A percentile compares a stretch with the other conserved stretches of the same genome.
Conservation (phyloP, 108 stramenopile species). For the Cyclotella sp. region DNA sequence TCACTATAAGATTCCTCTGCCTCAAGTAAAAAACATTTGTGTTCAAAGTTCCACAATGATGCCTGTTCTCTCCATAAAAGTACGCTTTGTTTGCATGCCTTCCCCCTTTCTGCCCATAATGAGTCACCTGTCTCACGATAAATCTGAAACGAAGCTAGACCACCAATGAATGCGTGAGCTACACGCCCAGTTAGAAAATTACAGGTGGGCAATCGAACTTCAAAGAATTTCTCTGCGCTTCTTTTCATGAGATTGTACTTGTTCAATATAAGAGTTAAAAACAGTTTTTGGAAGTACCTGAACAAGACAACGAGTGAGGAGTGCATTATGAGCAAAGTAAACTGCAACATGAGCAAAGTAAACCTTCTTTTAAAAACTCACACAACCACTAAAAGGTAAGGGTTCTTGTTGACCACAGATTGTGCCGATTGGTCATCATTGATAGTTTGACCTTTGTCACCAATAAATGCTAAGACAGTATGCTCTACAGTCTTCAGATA, state of each 20-base stretch:
- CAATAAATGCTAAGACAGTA: background rate
- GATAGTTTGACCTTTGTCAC: background rate
- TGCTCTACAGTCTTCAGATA: background rate
- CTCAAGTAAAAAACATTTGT: conserved; percentile 20
- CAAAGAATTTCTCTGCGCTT: conserved; percentile 5
- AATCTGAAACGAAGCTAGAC: conserved; percentile 21
- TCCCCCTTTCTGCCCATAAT: conserved; percentile 9
- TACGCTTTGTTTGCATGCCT: conserved; percentile 6
- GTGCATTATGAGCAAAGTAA: too few species aligned
- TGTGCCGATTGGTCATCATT: background rate
- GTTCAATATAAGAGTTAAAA: background rate
- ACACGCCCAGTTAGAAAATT: background rate
- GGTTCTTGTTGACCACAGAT: background rate
- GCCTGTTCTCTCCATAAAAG: conserved; percentile 8
- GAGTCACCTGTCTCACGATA: conserved; percentile 13
- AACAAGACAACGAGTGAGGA: background rate
- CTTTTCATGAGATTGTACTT: conserved; percentile 1
- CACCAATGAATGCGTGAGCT: conserved; percentile 4
- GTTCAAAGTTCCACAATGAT: conserved; percentile 39
- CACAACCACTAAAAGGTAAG: background rate
- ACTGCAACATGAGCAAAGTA: too few species aligned
- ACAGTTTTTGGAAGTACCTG: conserved; percentile 8
- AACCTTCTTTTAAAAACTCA: background rate
- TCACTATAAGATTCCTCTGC: conserved; percentile 29
- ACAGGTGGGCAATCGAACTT: background rate